Conservation (phyloP, 73 alveolate species). For the Symbiodinium pilosum region DNA sequence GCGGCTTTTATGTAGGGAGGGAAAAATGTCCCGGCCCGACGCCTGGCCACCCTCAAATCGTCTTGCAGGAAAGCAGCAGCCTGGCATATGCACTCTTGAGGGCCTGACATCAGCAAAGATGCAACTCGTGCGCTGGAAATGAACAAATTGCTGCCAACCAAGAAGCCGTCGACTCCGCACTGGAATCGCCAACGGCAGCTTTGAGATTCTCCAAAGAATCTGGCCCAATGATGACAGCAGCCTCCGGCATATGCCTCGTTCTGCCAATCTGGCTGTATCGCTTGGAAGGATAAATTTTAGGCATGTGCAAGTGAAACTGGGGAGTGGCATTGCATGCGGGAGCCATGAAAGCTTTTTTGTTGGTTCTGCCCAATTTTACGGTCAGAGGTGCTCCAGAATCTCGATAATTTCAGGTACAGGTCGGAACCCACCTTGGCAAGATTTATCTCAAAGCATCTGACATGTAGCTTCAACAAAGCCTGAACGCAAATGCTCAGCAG, state of each 20-base stretch:
- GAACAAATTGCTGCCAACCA: background rate
- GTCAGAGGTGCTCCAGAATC: conserved; percentile 40
- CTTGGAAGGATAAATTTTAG: too few relatives aligned
- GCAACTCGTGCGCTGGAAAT: background rate
- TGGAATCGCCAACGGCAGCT: conserved; percentile 89
- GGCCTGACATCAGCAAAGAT: background rate
- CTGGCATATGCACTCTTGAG: background rate
- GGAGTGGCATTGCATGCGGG: too few relatives aligned
- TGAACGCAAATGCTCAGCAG: background rate
- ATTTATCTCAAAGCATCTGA: background rate
- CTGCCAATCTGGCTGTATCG: too few relatives aligned
- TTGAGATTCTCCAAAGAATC: conserved; percentile 75
- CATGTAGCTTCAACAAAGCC: background rate
- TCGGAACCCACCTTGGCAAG: conserved; percentile 72
- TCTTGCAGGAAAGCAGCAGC: background rate
- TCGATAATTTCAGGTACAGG: conserved; percentile 36
- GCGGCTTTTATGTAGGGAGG: too few relatives aligned
- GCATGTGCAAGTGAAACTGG: too few relatives aligned
- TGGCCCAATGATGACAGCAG: conserved; percentile 21
- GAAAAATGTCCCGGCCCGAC: background rate
- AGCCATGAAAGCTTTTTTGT: too few relatives aligned
- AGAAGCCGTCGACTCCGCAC: conserved; percentile 88
- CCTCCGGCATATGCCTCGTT: conserved; percentile 56
- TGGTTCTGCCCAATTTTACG: too few relatives aligned
- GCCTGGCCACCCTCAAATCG: background rate